Evolutionary conservation across 805 yeast genomes (phyloP).

Genomic region (Starmera pachycereana): DNA sequence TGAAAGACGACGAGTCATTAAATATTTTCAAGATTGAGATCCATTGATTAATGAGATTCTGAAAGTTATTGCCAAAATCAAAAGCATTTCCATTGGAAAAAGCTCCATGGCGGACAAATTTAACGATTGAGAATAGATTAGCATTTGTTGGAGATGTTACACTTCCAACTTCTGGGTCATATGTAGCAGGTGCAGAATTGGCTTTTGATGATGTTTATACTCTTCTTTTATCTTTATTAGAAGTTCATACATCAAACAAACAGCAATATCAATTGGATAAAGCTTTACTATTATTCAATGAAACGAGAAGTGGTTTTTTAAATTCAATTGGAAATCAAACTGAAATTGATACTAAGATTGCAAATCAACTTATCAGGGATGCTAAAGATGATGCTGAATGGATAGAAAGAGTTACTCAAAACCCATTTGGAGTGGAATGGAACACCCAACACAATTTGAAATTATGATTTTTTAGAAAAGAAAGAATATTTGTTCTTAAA

Average conservation of each 20-base stretch:
- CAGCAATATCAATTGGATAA: slow-evolving; percentile 2
- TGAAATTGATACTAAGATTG: slow-evolving; percentile 2
- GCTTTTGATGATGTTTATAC: slow-evolving; percentile 12
- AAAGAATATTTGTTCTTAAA: neutral
- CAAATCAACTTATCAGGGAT: neutral
- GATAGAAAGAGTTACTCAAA: slow-evolving; percentile 1
- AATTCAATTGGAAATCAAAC: slow-evolving; percentile 6
- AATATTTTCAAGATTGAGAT: slow-evolving; percentile 9
- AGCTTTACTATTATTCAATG: slow-evolving; percentile 5
- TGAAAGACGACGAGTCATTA: slow-evolving; percentile 6
- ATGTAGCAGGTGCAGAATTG: slow-evolving; percentile 10
- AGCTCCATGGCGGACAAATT: slow-evolving; percentile 8
- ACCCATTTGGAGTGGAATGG: slow-evolving; percentile 2
- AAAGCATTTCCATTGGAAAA: slow-evolving; percentile 9
- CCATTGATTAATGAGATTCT: slow-evolving; percentile 6
- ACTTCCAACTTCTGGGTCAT: slow-evolving; percentile 11
- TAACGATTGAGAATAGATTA: slow-evolving; percentile 1
- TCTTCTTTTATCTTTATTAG: slow-evolving; percentile 2
- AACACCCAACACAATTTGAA: slow-evolving; percentile 6
- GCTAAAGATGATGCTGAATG: slow-evolving; percentile 7
- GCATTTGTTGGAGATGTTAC: slow-evolving; percentile 12
- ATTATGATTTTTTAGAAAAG: slow-evolving; percentile 1
- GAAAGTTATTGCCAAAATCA: slow-evolving; percentile 7
- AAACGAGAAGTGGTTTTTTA: slow-evolving; percentile 4
- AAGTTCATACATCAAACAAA: neutral